Evolutionary conservation across 2,329 filamentous ascomycete genomes (phyloP), one percentile per base, ranked within the genome.

Genomic region (Fusarium succisae): DNA sequence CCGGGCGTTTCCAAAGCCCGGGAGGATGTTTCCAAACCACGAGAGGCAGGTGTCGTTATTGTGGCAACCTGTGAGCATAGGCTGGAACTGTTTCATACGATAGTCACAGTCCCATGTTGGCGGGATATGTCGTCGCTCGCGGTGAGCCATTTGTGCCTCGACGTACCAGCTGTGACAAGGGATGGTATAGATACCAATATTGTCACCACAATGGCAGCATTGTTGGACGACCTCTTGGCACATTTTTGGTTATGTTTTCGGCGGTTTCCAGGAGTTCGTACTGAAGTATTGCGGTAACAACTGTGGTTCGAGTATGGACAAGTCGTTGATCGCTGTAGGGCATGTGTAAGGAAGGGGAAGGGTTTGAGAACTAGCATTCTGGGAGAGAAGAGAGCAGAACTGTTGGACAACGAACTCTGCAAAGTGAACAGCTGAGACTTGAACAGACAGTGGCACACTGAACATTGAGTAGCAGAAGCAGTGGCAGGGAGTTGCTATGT

Each of bases 131-230:
- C 26, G 30, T 17, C n/a, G 13, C 5, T 50, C 43, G 6, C 17
- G 45, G 8, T 28, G 15, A 8, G 45, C 35, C 6, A 24, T 37
- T 9, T 24, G 24, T n/a, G 48, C 45, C 2, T n/a, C 12, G n/a
- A 63, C 22, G 5, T n/a, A 30, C 54, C 64, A 70, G 30, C 28
- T 30, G 15, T 60, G n/a, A 37, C 70, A 73, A 7, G 37, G 38
- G 11, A 30, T n/a, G 44, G 61, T 71, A 35, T 63, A 55, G 24
- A 32, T n/a, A 8, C 22, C 22, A 17, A 73, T 39, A 15, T 26
- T 37, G 20, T 73, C 70, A 7, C 70, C 70, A 14, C 71, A 73
- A 37, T 73, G 38, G 44, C 70, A 71, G 37, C 71, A 73, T 30
- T 47, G 45, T 4, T 24, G n/a, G 38, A 53, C 30, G 41, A 63